Percentiles rank a stretch among this genome's conserved stretches.
These are phyloP conservation scores for Porphyra umbilicalis DNA, from an alignment of 31 red algal species.

Conservation along the genomic window DNA sequence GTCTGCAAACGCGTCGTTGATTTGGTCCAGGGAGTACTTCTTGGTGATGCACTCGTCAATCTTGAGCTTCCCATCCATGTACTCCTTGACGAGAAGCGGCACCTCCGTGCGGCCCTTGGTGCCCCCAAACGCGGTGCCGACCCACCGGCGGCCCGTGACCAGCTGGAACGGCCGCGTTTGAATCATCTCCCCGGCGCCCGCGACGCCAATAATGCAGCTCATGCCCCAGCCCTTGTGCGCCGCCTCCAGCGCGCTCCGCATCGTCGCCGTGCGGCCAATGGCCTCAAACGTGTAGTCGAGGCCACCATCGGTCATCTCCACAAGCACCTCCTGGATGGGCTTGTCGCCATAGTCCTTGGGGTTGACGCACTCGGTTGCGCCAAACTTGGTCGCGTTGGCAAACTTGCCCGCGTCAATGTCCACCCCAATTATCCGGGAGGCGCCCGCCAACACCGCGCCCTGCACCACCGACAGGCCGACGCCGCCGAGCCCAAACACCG, in stretches of 20 bases:
- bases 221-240: conserved; percentile 99
- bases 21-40: conserved; percentile 56
- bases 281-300: conserved; percentile 98
- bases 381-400: conserved; percentile 63
- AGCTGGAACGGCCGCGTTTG: conserved; percentile 93
- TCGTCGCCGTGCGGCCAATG: conserved; percentile 73
- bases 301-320: conserved; percentile 92
- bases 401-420: conserved; percentile 89
- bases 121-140: conserved; percentile 92
- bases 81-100: conserved; percentile 68
- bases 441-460: conserved; percentile 85
- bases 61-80: conserved; percentile 76
- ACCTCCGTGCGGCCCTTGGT: conserved; percentile 84
- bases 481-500: conserved; percentile 91
- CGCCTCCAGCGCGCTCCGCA: conserved; percentile 90
- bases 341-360: conserved; percentile 46
- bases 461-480: conserved; percentile 88
- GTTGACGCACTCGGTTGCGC: conserved; percentile 91
- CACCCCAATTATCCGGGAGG: conserved; percentile 66
- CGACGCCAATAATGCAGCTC: conserved; percentile 92
- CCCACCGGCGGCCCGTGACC: conserved; percentile 93
- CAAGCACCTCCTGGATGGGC: conserved; percentile 87
- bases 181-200: conserved; percentile 85
- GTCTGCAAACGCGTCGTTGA: conserved; percentile 80
- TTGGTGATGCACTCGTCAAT: conserved; percentile 80